Conservation (phyloP, 441 rosid species). For the Cnidoscolus chayamansa region DNA sequence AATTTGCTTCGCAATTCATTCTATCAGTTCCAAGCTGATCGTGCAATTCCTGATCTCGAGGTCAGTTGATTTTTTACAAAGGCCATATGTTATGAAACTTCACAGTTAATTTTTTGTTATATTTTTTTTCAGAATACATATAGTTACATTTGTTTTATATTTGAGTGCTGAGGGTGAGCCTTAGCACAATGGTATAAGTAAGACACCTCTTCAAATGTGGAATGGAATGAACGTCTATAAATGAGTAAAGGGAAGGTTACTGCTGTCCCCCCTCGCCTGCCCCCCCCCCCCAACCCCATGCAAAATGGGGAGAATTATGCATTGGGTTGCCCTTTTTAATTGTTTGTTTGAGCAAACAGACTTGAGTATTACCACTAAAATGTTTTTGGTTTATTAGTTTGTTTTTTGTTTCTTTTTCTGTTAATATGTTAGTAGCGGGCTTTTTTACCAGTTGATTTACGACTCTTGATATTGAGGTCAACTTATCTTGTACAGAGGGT, state of each 20-base stretch:
- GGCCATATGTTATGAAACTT: not conserved
- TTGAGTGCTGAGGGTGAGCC: not conserved
- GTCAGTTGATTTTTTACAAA: constrained; percentile 36
- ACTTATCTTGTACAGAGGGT: not conserved
- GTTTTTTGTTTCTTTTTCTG: not conserved
- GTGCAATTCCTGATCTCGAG: constrained; percentile 88
- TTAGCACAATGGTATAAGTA: not conserved
- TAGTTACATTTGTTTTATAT: not conserved
- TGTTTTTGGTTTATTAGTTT: not conserved
- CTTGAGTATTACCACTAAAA: not conserved
- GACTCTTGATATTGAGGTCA: not conserved
- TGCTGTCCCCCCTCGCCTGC: no score
- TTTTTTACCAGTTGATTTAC: not conserved
- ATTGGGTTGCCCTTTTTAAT: not conserved
- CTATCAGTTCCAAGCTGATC: constrained; percentile 98
- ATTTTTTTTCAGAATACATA: not conserved
- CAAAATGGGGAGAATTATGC: not conserved
- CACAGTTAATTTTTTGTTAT: not conserved
- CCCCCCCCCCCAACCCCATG: not conserved
- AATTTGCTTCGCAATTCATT: constrained; percentile 93
- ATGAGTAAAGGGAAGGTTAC: no score
- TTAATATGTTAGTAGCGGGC: not conserved
- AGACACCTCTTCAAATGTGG: no score
- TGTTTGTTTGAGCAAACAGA: not conserved
- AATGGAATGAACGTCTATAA: no score